A percentile compares a stretch with the other conserved stretches of the same genome.
phyloP scores from a whole-genome alignment of 345 rosid species.

The Arabis hirsuta region DNA sequence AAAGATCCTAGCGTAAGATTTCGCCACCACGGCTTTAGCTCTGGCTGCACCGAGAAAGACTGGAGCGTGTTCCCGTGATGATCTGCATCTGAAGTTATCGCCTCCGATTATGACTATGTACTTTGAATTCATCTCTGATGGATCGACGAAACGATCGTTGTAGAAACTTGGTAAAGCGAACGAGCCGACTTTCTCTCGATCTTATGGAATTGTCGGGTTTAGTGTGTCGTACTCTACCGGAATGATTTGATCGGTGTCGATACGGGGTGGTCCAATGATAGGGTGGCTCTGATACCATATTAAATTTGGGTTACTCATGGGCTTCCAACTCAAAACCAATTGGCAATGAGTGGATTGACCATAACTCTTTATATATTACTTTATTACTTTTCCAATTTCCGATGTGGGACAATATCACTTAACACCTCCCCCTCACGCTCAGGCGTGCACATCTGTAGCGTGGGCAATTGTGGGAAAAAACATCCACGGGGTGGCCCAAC shows the following conservation, averaged over 20 bases:
- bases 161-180: conserved; percentile 69
- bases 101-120: conserved; percentile 70
- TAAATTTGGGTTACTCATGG: no score
- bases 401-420: no score
- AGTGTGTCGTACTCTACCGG: conserved; percentile 83
- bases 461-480: no score
- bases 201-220: conserved; percentile 71
- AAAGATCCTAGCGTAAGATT: conserved; percentile 83
- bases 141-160: conserved; percentile 60
- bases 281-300: no score
- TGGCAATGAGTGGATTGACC: no score
- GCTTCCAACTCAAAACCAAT: no score
- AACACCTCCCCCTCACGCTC: no score
- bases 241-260: conserved; percentile 88
- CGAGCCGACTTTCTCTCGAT: conserved; percentile 78
- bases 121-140: conserved; percentile 55
- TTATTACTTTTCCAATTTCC: no score
- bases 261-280: not conserved
- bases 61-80: conserved; percentile 91
- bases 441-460: no score
- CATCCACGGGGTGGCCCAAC: no score
- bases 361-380: no score
- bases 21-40: conserved; percentile 68
- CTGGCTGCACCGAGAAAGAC: conserved; percentile 87
- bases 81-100: conserved; percentile 82